These are phyloP conservation scores for Ascochyta clinopodiicola DNA, from an alignment of 2,329 filamentous ascomycete species.

Conservation along the genomic window DNA sequence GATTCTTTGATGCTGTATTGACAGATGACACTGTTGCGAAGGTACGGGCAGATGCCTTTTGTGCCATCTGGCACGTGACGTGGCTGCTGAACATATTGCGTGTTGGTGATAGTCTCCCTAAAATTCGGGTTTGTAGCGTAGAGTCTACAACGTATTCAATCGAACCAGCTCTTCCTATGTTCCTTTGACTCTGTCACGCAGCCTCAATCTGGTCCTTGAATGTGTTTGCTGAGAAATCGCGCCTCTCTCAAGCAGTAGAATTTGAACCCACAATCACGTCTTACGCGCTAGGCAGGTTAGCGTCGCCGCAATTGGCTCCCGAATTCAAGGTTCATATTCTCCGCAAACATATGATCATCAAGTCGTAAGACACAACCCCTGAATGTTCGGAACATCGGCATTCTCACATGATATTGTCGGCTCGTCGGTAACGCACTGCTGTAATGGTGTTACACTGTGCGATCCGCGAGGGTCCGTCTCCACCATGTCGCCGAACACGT, in stretches of 20 bases:
- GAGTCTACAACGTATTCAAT: not conserved
- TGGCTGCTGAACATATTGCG: slow-evolving; percentile 14
- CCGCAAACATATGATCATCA: slow-evolving; percentile 13
- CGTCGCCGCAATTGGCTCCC: slow-evolving; percentile 9
- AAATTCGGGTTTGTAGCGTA: not conserved
- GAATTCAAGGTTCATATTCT: not conserved
- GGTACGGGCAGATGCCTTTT: slow-evolving; percentile 11
- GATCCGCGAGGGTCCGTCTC: not conserved
- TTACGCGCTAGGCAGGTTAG: slow-evolving; percentile 12
- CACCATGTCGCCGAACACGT: slow-evolving; percentile 5
- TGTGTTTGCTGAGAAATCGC: slow-evolving; percentile 11
- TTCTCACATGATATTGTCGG: not conserved
- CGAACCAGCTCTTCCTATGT: not conserved
- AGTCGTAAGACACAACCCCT: slow-evolving; percentile 5
- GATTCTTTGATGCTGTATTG: slow-evolving; percentile 51
- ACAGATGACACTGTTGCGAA: slow-evolving; percentile 40
- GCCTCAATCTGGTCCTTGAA: not conserved
- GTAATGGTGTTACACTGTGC: not conserved
- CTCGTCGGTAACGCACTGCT: slow-evolving; percentile 2
- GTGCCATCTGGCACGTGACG: slow-evolving; percentile 19
- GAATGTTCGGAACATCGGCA: slow-evolving; percentile 6
- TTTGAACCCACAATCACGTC: slow-evolving; percentile 18
- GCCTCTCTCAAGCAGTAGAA: slow-evolving; percentile 6
- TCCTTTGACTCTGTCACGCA: not conserved
- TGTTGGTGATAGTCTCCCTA: not conserved